Percentiles rank a stretch among this genome's conserved stretches.
These are phyloP conservation scores for Tolypocladium sp. DNA, from an alignment of 2,329 filamentous ascomycete species.

Conservation along the genomic window DNA sequence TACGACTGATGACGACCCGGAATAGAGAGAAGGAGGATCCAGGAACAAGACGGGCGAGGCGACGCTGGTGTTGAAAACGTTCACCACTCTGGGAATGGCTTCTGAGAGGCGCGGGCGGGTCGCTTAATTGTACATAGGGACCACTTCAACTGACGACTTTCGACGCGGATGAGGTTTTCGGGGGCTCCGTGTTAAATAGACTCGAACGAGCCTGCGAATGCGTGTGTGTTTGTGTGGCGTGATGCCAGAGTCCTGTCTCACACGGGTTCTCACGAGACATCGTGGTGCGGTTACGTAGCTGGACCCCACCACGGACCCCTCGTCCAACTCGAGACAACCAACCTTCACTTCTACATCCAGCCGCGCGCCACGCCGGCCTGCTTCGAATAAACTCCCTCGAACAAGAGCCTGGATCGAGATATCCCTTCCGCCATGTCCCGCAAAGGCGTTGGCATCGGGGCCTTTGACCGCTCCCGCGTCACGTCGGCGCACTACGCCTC, in stretches of 20 bases:
- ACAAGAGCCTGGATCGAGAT: not conserved
- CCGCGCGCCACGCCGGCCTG: not conserved
- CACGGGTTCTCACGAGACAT: not conserved
- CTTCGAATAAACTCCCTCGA: not conserved
- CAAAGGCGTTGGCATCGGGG: conserved; percentile 82
- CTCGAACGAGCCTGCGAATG: not conserved
- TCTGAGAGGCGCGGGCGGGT: not conserved
- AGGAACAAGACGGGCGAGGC: not conserved
- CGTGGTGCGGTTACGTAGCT: not conserved
- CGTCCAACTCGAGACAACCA: not conserved
- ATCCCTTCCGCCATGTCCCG: conserved; percentile 45
- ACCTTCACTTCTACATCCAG: not conserved
- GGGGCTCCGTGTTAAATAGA: not conserved
- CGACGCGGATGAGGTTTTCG: not conserved
- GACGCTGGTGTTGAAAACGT: not conserved
- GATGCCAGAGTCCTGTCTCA: not conserved
- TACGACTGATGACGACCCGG: conserved; percentile 6
- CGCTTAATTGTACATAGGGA: not conserved
- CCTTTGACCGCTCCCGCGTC: conserved; percentile 77
- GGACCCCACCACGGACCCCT: not conserved
- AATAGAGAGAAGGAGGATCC: not conserved
- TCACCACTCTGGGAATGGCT: not conserved
- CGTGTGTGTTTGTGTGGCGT: not conserved
- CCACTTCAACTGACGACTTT: not conserved
- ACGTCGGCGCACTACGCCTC: conserved; percentile 83